These are phyloP conservation scores for Metschnikowia colocasiae DNA, from an alignment of 805 yeast species.

Conservation along the genomic window DNA sequence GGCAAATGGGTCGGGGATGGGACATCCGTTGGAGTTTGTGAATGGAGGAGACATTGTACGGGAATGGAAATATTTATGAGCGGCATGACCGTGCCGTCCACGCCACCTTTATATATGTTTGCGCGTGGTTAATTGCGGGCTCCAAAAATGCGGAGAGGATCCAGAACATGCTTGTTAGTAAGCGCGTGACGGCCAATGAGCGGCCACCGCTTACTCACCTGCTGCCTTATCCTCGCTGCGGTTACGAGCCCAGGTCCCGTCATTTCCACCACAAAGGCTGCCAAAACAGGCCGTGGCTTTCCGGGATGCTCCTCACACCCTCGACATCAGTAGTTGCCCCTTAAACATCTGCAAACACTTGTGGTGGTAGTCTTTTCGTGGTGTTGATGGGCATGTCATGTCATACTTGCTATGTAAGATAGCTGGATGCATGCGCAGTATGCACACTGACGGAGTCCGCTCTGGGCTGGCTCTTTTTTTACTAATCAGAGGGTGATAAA, in stretches of 20 bases:
- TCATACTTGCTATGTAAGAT: slow-evolving; percentile 3
- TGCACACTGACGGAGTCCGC: slow-evolving; percentile 1
- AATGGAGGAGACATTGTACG: slow-evolving; percentile 50
- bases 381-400: background rate
- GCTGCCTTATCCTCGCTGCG: background rate
- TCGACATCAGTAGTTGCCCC: too few relatives aligned
- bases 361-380: background rate
- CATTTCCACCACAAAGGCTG: background rate
- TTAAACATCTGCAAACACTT: too few relatives aligned
- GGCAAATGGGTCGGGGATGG: slow-evolving; percentile 72
- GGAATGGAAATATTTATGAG: background rate
- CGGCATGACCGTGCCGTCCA: background rate
- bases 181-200: slow-evolving; percentile 8
- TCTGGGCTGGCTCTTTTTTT: background rate
- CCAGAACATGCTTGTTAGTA: slow-evolving; percentile 13
- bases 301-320: too few relatives aligned
- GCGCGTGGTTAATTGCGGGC: background rate
- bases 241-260: background rate
- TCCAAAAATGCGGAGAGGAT: slow-evolving; percentile 4
- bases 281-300: background rate
- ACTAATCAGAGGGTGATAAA: background rate
- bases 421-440: background rate
- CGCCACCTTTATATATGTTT: background rate
- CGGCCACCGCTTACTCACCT: slow-evolving; percentile 5
- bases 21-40: slow-evolving; percentile 73